These are phyloP conservation scores for Tolypocladium sp. DNA, from an alignment of 2,329 filamentous ascomycete genomes.

Conservation along the genomic window DNA sequence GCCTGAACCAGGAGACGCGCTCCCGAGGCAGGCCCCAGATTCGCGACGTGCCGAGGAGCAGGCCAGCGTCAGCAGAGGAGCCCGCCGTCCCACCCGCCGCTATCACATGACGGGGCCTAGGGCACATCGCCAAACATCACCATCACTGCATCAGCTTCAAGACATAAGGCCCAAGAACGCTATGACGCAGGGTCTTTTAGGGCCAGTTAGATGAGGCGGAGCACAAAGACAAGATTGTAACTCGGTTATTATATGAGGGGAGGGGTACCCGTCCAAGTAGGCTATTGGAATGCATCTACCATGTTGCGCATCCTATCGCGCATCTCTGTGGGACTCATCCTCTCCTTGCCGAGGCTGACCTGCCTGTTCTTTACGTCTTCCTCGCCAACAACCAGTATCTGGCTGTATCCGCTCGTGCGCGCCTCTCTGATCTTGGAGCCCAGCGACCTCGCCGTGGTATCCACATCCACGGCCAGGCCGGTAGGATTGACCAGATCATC, in stretches of 20 bases:
- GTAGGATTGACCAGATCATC: slow-evolving; percentile 46
- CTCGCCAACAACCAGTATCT: slow-evolving; percentile 64
- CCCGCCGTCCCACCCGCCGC: background rate
- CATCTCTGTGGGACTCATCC: slow-evolving; percentile 35
- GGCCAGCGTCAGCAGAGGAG: background rate
- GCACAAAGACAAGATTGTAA: background rate
- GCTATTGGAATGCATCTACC: slow-evolving; percentile 38
- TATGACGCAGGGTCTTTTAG: too few relatives aligned
- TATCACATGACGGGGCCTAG: background rate
- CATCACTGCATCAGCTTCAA: background rate
- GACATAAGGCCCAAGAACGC: background rate
- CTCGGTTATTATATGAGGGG: background rate
- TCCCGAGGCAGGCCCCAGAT: background rate
- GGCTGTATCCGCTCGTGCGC: slow-evolving; percentile 61
- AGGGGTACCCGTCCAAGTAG: background rate
- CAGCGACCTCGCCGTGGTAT: slow-evolving; percentile 52
- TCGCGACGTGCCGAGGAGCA: background rate
- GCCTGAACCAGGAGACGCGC: background rate
- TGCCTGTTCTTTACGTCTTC: slow-evolving; percentile 49
- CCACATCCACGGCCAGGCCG: slow-evolving; percentile 59
- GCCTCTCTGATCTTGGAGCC: slow-evolving; percentile 65
- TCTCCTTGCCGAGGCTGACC: slow-evolving; percentile 35
- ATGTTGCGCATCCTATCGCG: slow-evolving; percentile 34
- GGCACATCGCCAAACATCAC: background rate
- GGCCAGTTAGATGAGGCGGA: background rate